A percentile compares a stretch with the other conserved stretches of the same genome.
phyloP scores from a whole-genome alignment of 1,284 basidiomycete species.

The Cutaneotrichosporon arboriforme region DNA sequence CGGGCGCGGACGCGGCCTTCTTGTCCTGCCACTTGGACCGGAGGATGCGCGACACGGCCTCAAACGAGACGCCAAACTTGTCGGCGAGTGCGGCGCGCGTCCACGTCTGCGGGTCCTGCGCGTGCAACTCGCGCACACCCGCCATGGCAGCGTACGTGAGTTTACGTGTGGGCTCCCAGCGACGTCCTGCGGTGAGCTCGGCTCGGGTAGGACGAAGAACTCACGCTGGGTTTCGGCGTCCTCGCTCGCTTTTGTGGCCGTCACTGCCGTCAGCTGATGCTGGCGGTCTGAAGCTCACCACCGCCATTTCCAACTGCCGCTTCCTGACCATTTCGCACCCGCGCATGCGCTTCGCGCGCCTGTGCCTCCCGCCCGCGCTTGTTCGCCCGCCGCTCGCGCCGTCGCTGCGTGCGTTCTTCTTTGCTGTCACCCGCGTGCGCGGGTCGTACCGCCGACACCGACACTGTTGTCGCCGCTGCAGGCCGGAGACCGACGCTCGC shows the following conservation, averaged over 20 bases:
- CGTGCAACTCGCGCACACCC: slow-evolving; percentile 66
- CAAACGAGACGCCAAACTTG: slow-evolving; percentile 75
- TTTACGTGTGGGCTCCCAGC: slow-evolving; percentile 77
- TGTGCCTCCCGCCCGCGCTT: no score
- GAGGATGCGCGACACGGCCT: slow-evolving; percentile 77
- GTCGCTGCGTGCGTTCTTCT: no score
- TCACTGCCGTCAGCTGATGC: background rate
- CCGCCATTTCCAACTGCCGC: no score
- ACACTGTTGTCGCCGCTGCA: no score
- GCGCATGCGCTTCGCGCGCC: no score
- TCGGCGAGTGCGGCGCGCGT: slow-evolving; percentile 65
- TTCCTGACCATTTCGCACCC: no score
- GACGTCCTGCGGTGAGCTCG: background rate
- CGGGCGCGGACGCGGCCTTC: slow-evolving; percentile 41
- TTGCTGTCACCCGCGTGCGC: no score
- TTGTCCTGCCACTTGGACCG: slow-evolving; percentile 2
- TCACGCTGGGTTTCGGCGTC: background rate
- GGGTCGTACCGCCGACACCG: no score
- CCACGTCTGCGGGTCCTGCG: slow-evolving; percentile 63
- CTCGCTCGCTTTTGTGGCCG: no score
- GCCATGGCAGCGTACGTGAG: slow-evolving; percentile 89
- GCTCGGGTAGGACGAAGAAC: background rate
- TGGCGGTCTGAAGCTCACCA: no score
- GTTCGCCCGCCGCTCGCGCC: no score
- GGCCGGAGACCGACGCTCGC: no score